Percentiles rank a stretch among this genome's conserved stretches.
Conservation (phyloP, 306 rosid genomes). For the Inga oerstediana region DNA sequence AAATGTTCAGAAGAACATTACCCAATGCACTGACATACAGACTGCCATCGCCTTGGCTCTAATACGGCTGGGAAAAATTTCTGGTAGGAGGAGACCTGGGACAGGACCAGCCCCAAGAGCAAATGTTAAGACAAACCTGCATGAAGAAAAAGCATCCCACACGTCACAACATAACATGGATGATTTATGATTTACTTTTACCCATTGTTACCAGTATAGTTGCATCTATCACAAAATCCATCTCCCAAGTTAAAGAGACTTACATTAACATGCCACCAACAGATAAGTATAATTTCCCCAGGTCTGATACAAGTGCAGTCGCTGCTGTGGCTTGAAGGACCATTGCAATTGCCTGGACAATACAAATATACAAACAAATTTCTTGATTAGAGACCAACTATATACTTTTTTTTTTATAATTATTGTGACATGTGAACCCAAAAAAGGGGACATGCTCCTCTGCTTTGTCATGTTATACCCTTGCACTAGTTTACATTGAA, state of each 20-base stretch:
- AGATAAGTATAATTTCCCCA: constrained; percentile 70
- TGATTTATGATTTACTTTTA: constrained; percentile 1
- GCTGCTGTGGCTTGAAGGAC: constrained; percentile 77
- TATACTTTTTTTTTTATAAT: not conserved
- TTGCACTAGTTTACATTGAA: constrained; percentile 26
- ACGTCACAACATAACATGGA: constrained; percentile 4
- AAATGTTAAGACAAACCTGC: constrained; percentile 92
- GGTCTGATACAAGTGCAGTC: constrained; percentile 49
- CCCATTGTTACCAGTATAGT: constrained; percentile 5
- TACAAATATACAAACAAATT: constrained; percentile 17
- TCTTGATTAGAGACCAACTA: constrained; percentile 2
- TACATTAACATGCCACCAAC: constrained; percentile 94
- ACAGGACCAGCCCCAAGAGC: constrained; percentile 99
- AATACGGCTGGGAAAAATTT: constrained; percentile 85
- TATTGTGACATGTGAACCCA: not conserved
- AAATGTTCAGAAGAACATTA: constrained; percentile 46
- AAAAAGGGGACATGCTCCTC: constrained; percentile 11
- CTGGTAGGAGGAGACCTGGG: constrained; percentile 92
- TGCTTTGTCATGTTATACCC: not conserved
- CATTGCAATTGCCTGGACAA: constrained; percentile 72
- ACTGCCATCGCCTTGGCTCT: constrained; percentile 97
- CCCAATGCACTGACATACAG: constrained; percentile 99
- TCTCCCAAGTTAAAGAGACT: constrained; percentile 47
- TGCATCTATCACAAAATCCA: constrained; percentile 28
- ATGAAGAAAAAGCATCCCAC: constrained; percentile 26